Base-by-base conservation (phyloP, 2,329 filamentous ascomycete genomes). In the Xylariaceae sp. region DNA sequence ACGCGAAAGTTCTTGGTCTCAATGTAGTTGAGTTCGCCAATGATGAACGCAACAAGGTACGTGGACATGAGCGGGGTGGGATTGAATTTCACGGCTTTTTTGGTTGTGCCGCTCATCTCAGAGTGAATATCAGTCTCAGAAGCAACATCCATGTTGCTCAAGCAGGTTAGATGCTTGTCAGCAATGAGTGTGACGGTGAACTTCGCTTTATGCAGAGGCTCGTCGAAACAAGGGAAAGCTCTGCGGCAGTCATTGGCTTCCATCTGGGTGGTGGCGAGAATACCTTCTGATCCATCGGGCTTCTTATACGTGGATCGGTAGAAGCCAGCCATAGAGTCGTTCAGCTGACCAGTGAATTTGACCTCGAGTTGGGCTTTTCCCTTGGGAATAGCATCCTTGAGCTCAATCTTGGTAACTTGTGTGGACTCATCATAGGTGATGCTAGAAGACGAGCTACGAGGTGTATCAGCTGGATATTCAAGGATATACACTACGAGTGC, bases 251-350 rank as follows among this genome's bases (percentile, higher is more conserved):
- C 92, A 12, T 92, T 96, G 36, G 92, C 86, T 75, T 97, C 92
- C 88, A 97, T 95, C 76, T 97, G 92, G 15, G 89, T 89, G 22
- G 90, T 92, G 27, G 91, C 92, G 65, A 97, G 78, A 67, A 91
- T 87, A 58, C 87, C 88, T 51, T 86, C 84, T 52, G 82, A 82
- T 36, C 92, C 92, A 63, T 94, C 83, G 43, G 81, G 72, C 53
- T 83, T 85, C 76, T 94, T 95, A 77, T 92, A 97, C 6, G 90
- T 95, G 1, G 90, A 96, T 51, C 92, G 84, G 73, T 97, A 97
- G 80, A 97, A 97, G 42, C 92, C 92, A 43, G 91, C 91, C 90
- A 97, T 95, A 73, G 91, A 90, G 70, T 94, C 88, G 68, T 95
- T 95, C 56, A 95, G 74, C 47, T 78, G 80, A 45, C 89, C 89